Evolutionary conservation across 805 yeast genomes (phyloP), one percentile per base, ranked within the genome.

Genomic region (Myxozyma monticola): DNA sequence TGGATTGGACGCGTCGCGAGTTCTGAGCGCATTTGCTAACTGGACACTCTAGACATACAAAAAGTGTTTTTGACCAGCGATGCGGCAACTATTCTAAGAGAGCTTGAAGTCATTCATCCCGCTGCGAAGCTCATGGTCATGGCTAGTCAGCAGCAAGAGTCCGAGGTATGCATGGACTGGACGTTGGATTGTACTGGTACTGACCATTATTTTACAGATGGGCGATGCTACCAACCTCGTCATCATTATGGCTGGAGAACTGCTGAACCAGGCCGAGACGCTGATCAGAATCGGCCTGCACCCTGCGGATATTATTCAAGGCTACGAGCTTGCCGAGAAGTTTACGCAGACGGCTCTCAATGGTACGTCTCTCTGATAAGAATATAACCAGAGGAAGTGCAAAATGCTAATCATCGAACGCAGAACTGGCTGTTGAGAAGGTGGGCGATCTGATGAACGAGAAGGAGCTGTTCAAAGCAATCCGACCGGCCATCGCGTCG

Each of bases 111-210:
- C 59, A 89, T 93, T 40, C 98, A 91, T 68, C 99, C 99, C 4
- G 98, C 96, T 2, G 99, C 93, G 9, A 93, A 91, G 70, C 81
- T 93, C 40, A 78, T 93, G 56, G 93, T 91, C 48, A 89, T 89
- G 97, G 96, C 98, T 18, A 82, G 95, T 12, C 87, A 91, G 67
- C 99, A 93, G 73, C 99, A 93, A 72, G 96, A 93, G 68, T 79
- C 81, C 61, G 99, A 91, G 57, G 63, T 59, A 48, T 12, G 56
- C 18, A 25, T 17, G 21, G 18, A 25, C 12, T 14, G 31, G 25
- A 4, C 30, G 10, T 17, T 12, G 12, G 22, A 35, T 12, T 25
- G 4, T 29, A 17, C 20, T 28, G 6, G 18, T 25, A 24, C 20
- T 34, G 24, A 33, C 39, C 28, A 21, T 21, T 30, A 17, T 18